Evolutionary conservation across 2,329 filamentous ascomycete genomes (phyloP), one percentile per base, ranked within the genome.

Genomic region (Talaromyces atroroseus): DNA sequence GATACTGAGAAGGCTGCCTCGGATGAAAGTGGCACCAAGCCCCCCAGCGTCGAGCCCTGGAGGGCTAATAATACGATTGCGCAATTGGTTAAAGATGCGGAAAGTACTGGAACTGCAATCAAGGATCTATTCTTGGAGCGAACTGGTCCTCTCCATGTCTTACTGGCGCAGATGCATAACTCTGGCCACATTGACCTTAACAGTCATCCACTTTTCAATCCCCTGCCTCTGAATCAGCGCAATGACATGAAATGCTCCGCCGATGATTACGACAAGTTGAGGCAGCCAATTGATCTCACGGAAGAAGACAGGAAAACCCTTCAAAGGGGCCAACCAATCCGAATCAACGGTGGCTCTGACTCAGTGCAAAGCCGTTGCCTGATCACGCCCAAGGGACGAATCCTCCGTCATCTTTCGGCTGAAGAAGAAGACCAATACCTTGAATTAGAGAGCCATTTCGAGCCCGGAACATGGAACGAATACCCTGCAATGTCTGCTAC

Each of bases 381-480:
- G 24, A 73, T 78, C 52, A 78, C 72, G 11, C 76, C 77, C 12
- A 68, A 70, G 23, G 76, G 76, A 2, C 73, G 70, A 53, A 69
- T 78, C 3, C 64, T 78, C 23, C 71, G 72, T 45, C 75, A 78
- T 60, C 62, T 79, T 12, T 72, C 71, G 4, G 60, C 65, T 2
- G 74, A 76, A n/a, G 76, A 79, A 61, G 75, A 76, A 58, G 70
- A 76, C 18, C 70, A 69, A 21, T 75, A 77, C 44, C 66, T 79
- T 1, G 68, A 69, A n/a, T 64, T 79, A 6, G 74, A 78, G 60
- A 74, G 73, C 57, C 68, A 64, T 53, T 64, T 71, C 5, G 59
- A 63, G 5, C 62, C 63, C 23, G 58, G 64, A 20, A 61, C 65
- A 11, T 70, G 68, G 46, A 68, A 73, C 52, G 71, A 74, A 58